Conservation (phyloP, 495 filamentous ascomycete genomes). For the Acidomyces sp. region DNA sequence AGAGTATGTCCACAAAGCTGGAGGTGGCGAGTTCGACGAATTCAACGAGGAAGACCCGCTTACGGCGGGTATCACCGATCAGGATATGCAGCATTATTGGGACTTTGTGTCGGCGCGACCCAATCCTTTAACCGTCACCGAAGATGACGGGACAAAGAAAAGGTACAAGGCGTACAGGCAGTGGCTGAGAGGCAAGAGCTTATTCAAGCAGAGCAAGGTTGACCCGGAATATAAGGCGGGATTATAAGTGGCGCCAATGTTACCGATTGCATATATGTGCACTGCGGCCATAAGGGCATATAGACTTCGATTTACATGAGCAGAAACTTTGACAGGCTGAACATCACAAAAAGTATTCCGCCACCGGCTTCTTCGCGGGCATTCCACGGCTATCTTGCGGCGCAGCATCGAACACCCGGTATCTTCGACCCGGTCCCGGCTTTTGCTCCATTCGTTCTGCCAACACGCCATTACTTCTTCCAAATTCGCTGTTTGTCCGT, state of each 20-base stretch:
- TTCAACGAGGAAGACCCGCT: conserved; percentile 6
- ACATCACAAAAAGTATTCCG: conserved; percentile 76
- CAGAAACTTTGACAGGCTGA: too few relatives aligned
- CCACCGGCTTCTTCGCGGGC: conserved; percentile 97
- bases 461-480: conserved; percentile 36
- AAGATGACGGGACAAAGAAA: conserved; percentile 77
- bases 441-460: conserved; percentile 31
- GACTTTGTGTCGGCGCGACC: conserved; percentile 65
- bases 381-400: conserved; percentile 93
- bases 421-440: conserved; percentile 72
- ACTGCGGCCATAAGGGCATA: too few relatives aligned
- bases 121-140: conserved; percentile 73
- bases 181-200: conserved; percentile 82
- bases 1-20: conserved; percentile 51
- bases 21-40: conserved; percentile 21
- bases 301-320: too few relatives aligned
- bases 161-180: conserved; percentile 90
- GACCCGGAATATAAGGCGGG: conserved; percentile 29
- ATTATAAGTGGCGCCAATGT: too few relatives aligned
- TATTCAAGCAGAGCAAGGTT: conserved; percentile 68
- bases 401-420: conserved; percentile 92
- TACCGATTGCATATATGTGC: not conserved
- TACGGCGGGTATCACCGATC: conserved; percentile 35
- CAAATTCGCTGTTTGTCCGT: conserved; percentile 68
- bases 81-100: conserved; percentile 59